Conservation (phyloP, 306 rosid genomes). For the barrel medic (Medicago truncatula) region MtrunA17r5.0-ANR NC_053046.1:10279501-10280000, state of each 20-base stretch:
- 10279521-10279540: constrained; percentile 86
- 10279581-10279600: constrained; percentile 10
- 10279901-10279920: constrained; percentile 27
- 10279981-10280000: constrained; percentile 70
- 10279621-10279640: neutral
- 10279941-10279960: constrained; percentile 85
- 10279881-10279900: constrained; percentile 4
- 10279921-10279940: constrained; percentile 65
- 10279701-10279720: no score
- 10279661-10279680: no score
- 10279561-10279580: constrained; percentile 31
- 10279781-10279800: neutral
- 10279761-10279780: neutral
- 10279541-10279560: constrained; percentile 49
- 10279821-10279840: neutral
- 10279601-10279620: constrained; percentile 8
- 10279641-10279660: neutral
- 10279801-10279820: constrained; percentile 8
- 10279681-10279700: no score
- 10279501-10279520: constrained; percentile 88
- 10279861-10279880: constrained; percentile 5
- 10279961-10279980: constrained; percentile 27
- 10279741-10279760: constrained; percentile 20
- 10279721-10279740: neutral
- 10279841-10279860: constrained; percentile 16